phyloP scores from a whole-genome alignment of 768 basidiomycete genomes.

The Boletales sp. region DNA sequence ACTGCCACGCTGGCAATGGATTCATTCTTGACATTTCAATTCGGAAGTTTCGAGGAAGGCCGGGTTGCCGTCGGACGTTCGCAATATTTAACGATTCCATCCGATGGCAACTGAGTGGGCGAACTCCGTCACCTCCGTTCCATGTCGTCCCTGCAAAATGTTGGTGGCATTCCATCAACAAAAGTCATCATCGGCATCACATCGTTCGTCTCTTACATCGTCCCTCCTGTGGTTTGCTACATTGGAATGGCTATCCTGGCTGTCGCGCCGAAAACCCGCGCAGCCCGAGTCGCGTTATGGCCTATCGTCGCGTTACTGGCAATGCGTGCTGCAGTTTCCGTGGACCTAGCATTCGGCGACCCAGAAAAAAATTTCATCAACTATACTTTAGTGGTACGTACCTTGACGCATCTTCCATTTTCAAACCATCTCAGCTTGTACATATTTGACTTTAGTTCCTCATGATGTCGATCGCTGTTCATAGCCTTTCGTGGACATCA shows the following conservation, averaged over 20 bases:
- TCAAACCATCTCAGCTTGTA: too few relatives aligned
- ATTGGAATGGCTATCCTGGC: slow-evolving; percentile 49
- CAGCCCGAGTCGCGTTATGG: slow-evolving; percentile 42
- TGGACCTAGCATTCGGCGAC: slow-evolving; percentile 1
- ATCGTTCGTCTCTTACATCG: slow-evolving; percentile 34
- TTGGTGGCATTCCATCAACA: background rate
- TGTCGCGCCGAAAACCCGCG: slow-evolving; percentile 40
- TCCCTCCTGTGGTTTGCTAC: slow-evolving; percentile 42
- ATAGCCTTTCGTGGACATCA: background rate
- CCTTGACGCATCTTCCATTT: too few relatives aligned
- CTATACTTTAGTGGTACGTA: too few relatives aligned
- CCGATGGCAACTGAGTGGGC: too few relatives aligned
- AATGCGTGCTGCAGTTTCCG: slow-evolving; percentile 33
- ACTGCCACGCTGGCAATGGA: too few relatives aligned
- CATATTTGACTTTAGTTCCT: background rate
- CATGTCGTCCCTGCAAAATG: too few relatives aligned
- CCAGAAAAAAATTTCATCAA: too few relatives aligned
- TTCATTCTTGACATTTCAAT: too few relatives aligned
- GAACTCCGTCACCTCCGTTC: too few relatives aligned
- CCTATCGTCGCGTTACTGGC: slow-evolving; percentile 42
- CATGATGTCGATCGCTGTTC: background rate
- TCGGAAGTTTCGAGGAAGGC: too few relatives aligned
- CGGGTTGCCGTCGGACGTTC: too few relatives aligned
- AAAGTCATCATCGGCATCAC: slow-evolving; percentile 27
- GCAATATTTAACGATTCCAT: too few relatives aligned